These are phyloP conservation scores for Diplosphaera chodatii DNA, from an alignment of 139 green algal species.

Conservation along the genomic window DNA sequence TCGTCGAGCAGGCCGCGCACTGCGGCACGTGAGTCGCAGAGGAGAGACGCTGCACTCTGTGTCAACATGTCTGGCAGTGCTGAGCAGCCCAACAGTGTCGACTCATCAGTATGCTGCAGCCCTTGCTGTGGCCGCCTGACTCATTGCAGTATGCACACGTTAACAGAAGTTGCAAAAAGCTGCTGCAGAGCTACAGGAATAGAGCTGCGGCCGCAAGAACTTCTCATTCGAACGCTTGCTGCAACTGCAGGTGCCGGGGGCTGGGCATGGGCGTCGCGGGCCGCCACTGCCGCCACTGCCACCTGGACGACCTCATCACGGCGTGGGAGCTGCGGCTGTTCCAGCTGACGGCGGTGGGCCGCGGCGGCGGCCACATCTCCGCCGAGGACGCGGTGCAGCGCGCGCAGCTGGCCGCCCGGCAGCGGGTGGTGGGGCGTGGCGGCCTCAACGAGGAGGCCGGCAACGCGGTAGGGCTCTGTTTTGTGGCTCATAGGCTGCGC, in stretches of 20 bases:
- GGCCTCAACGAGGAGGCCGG: slow-evolving; percentile 40
- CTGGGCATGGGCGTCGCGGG: slow-evolving; percentile 40
- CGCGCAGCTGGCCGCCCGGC: slow-evolving; percentile 23
- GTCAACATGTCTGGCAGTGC: no score
- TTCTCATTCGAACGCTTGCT: no score
- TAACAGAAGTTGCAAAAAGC: no score
- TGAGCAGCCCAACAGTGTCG: no score
- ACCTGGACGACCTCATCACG: slow-evolving; percentile 58
- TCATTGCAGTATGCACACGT: no score
- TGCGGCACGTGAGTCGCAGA: slow-evolving; percentile 13
- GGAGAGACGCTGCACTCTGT: no score
- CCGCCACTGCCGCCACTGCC: slow-evolving; percentile 66
- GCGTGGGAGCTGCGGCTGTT: slow-evolving; percentile 64
- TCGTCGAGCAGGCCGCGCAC: slow-evolving; percentile 38
- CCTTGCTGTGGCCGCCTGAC: no score
- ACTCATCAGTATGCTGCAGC: no score
- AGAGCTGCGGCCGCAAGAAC: no score
- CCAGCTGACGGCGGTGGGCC: slow-evolving; percentile 26
- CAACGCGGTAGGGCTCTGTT: background rate
- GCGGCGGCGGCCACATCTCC: slow-evolving; percentile 33
- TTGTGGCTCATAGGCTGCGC: no score
- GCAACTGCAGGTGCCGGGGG: slow-evolving; percentile 15
- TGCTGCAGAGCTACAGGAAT: no score
- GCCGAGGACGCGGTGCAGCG: slow-evolving; percentile 45
- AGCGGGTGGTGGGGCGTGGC: slow-evolving; percentile 34